These are phyloP conservation scores for Blakeslea trispora DNA, from an alignment of 371 early-diverging fungal species.

Conservation along the genomic window DNA sequence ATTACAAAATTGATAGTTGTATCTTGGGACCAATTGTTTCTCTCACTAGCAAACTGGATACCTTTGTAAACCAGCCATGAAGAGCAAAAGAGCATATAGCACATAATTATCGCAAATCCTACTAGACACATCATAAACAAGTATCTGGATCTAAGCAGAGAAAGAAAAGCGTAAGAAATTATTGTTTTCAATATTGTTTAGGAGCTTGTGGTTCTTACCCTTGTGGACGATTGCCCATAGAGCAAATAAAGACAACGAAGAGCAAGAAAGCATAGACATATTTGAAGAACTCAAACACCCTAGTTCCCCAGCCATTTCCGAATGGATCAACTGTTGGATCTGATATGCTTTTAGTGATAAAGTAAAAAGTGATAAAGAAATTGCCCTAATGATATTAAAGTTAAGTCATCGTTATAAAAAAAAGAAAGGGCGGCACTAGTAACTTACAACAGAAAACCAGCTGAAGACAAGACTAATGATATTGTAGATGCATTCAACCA, in stretches of 20 bases:
- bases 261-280: conserved; percentile 69
- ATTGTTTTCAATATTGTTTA: not conserved
- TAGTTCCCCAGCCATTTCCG: conserved; percentile 51
- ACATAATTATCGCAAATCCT: conserved; percentile 46
- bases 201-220: too few relatives aligned
- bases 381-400: conserved; percentile 61
- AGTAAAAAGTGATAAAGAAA: conserved; percentile 79
- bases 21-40: conserved; percentile 27
- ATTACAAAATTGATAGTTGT: conserved; percentile 32
- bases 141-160: conserved; percentile 34
- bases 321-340: conserved; percentile 49
- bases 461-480: conserved; percentile 70
- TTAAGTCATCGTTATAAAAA: not conserved
- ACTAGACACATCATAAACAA: conserved; percentile 42
- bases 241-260: conserved; percentile 69
- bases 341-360: conserved; percentile 59
- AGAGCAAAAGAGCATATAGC: conserved; percentile 45
- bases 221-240: conserved; percentile 87
- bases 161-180: conserved; percentile 1
- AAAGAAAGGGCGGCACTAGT: not conserved
- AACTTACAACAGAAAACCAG: conserved; percentile 78
- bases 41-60: conserved; percentile 37
- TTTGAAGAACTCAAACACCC: conserved; percentile 51
- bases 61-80: conserved; percentile 55
- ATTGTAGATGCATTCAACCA: conserved; percentile 75